phyloP scores from a whole-genome alignment of 2,329 filamentous ascomycete genomes.

The Colletotrichum theobromicola region DNA sequence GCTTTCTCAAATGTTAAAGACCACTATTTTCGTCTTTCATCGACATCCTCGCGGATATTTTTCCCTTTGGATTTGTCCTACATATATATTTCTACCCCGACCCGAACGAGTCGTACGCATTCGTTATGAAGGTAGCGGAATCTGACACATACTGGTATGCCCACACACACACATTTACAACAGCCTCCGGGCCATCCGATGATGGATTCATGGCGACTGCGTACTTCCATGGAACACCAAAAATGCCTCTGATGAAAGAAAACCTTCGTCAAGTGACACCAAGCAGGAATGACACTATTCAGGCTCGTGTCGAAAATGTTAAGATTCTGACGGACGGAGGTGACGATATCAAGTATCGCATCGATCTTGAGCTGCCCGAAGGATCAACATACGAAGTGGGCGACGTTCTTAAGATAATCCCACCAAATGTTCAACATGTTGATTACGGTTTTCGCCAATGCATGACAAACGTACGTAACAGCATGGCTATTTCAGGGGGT shows the following conservation, averaged over 20 bases:
- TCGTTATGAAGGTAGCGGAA: fast-evolving
- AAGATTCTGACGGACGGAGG: fast-evolving
- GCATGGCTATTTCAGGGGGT: background rate
- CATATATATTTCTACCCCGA: background rate
- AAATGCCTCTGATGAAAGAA: background rate
- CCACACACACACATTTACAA: background rate
- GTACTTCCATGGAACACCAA: fast-evolving
- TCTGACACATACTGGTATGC: background rate
- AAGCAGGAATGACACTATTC: fast-evolving
- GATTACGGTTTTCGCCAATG: fast-evolving
- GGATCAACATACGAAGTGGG: background rate
- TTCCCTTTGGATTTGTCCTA: background rate
- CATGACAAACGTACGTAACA: background rate
- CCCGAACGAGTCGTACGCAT: background rate
- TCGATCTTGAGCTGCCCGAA: background rate
- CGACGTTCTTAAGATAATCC: background rate
- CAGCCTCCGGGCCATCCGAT: background rate
- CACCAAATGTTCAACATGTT: background rate
- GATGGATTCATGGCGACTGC: background rate
- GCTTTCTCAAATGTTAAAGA: background rate
- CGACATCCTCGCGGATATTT: fast-evolving
- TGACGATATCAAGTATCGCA: fast-evolving
- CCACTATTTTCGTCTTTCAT: background rate
- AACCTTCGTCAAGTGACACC: fast-evolving
- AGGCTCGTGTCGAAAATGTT: background rate